These are phyloP conservation scores for Phytophthora ramorum DNA, from an alignment of 352 stramenopile species.

Conservation along the genomic window DNA sequence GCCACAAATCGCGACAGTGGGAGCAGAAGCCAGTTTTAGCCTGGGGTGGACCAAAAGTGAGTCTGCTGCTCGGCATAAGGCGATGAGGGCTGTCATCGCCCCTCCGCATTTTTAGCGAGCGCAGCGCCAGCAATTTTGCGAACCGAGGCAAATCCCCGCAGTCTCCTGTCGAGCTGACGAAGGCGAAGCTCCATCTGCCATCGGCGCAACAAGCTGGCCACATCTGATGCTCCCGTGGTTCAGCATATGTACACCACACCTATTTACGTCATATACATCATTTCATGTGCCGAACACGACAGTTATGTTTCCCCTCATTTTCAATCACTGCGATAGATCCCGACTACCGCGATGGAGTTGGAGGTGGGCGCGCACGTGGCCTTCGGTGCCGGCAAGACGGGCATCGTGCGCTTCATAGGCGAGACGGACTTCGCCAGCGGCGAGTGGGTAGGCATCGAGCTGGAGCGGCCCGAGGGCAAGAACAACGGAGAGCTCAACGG, in stretches of 20 bases:
- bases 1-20: conserved; percentile 26
- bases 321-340: not conserved
- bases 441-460: conserved; percentile 85
- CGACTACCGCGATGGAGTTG: conserved; percentile 44
- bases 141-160: conserved; percentile 17
- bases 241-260: too few relatives aligned
- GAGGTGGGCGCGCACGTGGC: conserved; percentile 67
- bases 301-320: not conserved
- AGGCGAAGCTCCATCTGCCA: too few relatives aligned
- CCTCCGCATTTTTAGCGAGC: conserved; percentile 19
- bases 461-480: conserved; percentile 81
- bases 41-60: conserved; percentile 23
- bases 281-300: not conserved
- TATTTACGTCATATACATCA: too few relatives aligned
- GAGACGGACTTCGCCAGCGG: conserved; percentile 81
- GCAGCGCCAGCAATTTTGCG: not conserved
- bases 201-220: too few relatives aligned
- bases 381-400: conserved; percentile 74
- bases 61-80: not conserved
- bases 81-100: not conserved
- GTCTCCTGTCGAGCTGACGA: too few relatives aligned
- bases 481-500: conserved; percentile 89
- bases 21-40: conserved; percentile 27
- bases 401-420: conserved; percentile 78
- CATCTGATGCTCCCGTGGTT: too few relatives aligned